phyloP scores from a whole-genome alignment of 306 rosid species.

The Glycine latifolia region DNA sequence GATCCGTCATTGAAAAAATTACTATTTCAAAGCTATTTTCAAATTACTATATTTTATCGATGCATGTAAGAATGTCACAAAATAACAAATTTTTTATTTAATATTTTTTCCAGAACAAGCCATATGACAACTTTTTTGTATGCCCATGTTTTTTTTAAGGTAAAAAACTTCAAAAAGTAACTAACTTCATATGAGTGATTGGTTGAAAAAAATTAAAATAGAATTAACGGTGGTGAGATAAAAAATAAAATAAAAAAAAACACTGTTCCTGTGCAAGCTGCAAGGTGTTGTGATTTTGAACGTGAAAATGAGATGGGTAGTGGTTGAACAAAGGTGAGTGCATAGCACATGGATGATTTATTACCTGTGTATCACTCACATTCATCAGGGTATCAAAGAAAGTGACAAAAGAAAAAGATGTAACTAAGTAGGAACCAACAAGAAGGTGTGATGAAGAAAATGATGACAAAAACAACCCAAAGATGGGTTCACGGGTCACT shows the following conservation, averaged over 20 bases:
- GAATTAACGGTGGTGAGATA: conserved; percentile 11
- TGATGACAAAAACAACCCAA: conserved; percentile 64
- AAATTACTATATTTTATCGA: conserved; percentile 20
- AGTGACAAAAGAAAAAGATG: conserved; percentile 41
- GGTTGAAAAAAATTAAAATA: not conserved
- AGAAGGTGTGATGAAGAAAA: conserved; percentile 47
- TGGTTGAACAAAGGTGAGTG: conserved; percentile 49
- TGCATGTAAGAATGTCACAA: conserved; percentile 8
- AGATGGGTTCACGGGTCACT: conserved; percentile 77
- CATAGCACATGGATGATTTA: conserved; percentile 54
- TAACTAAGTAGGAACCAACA: conserved; percentile 41
- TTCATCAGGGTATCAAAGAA: conserved; percentile 33
- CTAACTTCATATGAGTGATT: conserved; percentile 12
- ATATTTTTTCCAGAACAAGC: not conserved
- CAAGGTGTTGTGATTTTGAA: conserved; percentile 38
- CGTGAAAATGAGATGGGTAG: conserved; percentile 8
- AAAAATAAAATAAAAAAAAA: not conserved
- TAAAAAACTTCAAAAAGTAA: not conserved
- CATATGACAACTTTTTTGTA: conserved; percentile 12
- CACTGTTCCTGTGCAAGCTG: not conserved
- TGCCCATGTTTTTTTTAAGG: not conserved
- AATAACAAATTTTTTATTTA: not conserved
- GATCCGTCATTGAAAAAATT: not conserved
- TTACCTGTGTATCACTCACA: conserved; percentile 13
- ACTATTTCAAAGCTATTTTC: not conserved